Base-by-base conservation (phyloP, 1,139 yeast genomes). In the Pichia norvegensis region DNA sequence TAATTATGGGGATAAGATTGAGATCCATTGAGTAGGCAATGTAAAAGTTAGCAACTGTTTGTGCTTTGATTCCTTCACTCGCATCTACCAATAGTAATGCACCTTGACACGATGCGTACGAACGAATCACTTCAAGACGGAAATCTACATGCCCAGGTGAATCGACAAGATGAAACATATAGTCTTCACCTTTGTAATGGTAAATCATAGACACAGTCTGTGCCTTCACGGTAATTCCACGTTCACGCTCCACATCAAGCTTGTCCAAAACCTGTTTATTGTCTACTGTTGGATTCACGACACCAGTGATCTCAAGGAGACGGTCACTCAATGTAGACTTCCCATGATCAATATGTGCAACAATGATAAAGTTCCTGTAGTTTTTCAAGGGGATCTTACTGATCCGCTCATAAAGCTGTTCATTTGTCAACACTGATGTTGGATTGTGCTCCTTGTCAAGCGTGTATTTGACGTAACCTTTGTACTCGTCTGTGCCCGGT, bases 71-170 rank as follows among this genome's bases (percentile, higher is more conserved):
- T 42, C 98, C 98, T 60, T 92, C 97, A 2, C 92, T 75, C 1
- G 97, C 97, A 68, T 92, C 98, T 1, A 92, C 95, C 22, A 92
- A 67, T 40, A 92, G 64, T 42, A 92, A 66, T 0, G 97, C 97
- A 13, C 98, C 98, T 35, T 94, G 95, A 69, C 97, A 92, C 0
- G 96, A 85, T 1, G 97, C 97, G 63, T 90, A 88, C 11, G 95
- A 85, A 54, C 97, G 67, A 1, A 95, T 81, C 0, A 92, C 98
- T 59, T 92, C 98, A 9, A 95, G 86, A 46, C 97, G 69, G 63
- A 92, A 92, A 63, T 92, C 98, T 29, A 92, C 98, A 63, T 92
- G 98, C 0, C 98, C 98, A 0, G 98, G 98, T 0, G 98, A 92
- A 66, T 92, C 98, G 48, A 92, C 95, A 47, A 92, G 72, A 66